Evolutionary conservation across 2,329 filamentous ascomycete genomes (phyloP).

Genomic region (Sporothrix pseudoabietina): DNA sequence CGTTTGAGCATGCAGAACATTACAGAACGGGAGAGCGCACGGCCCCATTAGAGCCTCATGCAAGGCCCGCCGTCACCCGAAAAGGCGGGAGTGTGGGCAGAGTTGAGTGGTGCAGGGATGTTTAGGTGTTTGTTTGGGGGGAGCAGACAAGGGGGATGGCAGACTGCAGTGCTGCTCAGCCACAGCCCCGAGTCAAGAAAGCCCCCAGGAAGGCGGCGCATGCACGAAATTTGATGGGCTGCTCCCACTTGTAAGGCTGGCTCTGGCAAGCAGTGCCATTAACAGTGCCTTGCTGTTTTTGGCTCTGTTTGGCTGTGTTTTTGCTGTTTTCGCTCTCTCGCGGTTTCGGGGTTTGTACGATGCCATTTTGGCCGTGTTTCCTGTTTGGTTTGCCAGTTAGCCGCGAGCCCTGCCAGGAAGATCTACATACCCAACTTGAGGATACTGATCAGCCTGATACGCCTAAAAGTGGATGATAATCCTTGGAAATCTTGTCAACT

Average conservation of each 20-base stretch:
- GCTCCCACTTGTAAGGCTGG: conserved; percentile 4
- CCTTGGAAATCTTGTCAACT: not conserved
- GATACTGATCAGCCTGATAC: not conserved
- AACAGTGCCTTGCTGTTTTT: conserved; percentile 9
- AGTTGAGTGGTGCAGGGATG: not conserved
- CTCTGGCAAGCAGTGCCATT: conserved; percentile 3
- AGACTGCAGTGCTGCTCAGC: conserved; percentile 12
- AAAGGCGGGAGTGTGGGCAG: not conserved
- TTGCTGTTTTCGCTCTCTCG: not conserved
- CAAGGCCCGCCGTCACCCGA: not conserved
- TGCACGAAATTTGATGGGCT: not conserved
- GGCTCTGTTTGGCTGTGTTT: not conserved
- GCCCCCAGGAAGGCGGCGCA: conserved; percentile 14
- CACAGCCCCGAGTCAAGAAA: not conserved
- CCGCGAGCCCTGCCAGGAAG: not conserved
- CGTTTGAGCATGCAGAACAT: conserved; percentile 14
- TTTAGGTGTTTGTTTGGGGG: not conserved
- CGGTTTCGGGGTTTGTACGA: not conserved
- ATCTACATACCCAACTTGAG: not conserved
- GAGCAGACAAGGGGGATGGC: not conserved
- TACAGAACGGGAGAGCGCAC: conserved; percentile 1
- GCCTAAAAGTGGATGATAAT: not conserved
- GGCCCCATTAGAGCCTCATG: conserved; percentile 4
- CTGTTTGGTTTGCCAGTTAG: not conserved
- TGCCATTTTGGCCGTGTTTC: not conserved